These are phyloP conservation scores for Choiromyces venosus DNA, from an alignment of 495 filamentous ascomycete species.

Conservation along the genomic window DNA sequence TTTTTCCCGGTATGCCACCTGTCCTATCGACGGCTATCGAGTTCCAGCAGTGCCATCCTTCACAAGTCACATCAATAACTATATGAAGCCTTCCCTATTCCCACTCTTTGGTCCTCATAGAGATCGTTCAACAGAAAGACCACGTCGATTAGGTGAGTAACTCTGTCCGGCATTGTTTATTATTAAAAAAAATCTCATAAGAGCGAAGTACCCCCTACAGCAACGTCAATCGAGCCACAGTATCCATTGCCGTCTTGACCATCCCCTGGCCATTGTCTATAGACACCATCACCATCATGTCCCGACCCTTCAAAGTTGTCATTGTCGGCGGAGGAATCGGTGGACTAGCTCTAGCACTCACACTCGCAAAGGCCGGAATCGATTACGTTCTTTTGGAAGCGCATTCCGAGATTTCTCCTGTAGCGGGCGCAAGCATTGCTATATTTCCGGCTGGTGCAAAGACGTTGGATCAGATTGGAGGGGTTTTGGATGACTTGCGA, in stretches of 20 bases:
- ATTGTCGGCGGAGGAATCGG: conserved; percentile 53
- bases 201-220: too few species aligned
- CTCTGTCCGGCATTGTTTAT: too few species aligned
- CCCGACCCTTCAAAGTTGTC: conserved; percentile 47
- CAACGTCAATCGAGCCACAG: background rate
- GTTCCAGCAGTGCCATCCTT: too few species aligned
- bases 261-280: background rate
- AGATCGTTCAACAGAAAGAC: too few species aligned
- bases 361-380: conserved; percentile 46
- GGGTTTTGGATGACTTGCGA: conserved; percentile 40
- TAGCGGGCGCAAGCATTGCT: conserved; percentile 45
- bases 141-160: too few species aligned
- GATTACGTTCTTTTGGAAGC: conserved; percentile 52
- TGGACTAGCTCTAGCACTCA: conserved; percentile 50
- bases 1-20: too few species aligned
- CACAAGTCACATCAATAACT: too few species aligned
- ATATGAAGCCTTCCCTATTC: too few species aligned
- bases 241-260: background rate
- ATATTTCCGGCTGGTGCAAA: conserved; percentile 44
- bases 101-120: too few species aligned
- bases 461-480: conserved; percentile 51
- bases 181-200: too few species aligned
- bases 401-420: conserved; percentile 42
- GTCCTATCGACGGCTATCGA: too few species aligned
- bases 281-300: background rate